These are phyloP conservation scores for Apiospora pterosperma DNA, from an alignment of 2,329 filamentous ascomycete species.

Conservation along the genomic window DNA sequence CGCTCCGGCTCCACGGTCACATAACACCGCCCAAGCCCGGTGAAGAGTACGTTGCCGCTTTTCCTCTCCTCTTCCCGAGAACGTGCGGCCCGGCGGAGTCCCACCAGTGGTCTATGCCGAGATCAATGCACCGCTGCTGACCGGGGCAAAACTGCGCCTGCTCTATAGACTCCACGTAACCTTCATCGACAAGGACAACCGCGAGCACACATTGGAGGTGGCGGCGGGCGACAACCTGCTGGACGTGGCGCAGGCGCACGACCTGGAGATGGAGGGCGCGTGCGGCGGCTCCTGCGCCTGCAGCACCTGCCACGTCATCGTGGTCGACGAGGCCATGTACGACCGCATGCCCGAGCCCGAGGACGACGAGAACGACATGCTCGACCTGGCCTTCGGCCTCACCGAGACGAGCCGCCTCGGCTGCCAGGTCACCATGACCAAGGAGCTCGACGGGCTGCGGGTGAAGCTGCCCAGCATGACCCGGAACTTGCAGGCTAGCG, in stretches of 20 bases:
- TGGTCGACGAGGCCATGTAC: constrained; percentile 68
- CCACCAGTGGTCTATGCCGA: not conserved
- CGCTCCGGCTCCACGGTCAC: constrained; percentile 67
- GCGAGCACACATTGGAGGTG: constrained; percentile 74
- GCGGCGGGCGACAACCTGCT: constrained; percentile 86
- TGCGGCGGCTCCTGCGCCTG: constrained; percentile 94
- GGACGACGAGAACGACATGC: constrained; percentile 84
- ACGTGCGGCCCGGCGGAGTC: no score
- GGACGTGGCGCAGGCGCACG: constrained; percentile 90
- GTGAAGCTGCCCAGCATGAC: constrained; percentile 92
- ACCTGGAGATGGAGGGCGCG: constrained; percentile 97
- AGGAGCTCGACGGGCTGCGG: constrained; percentile 80
- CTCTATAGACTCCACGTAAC: constrained; percentile 72
- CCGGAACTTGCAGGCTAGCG: constrained; percentile 90
- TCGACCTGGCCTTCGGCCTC: constrained; percentile 85
- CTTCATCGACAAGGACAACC: constrained; percentile 68
- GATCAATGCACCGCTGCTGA: no score
- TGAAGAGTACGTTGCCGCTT: constrained; percentile 78
- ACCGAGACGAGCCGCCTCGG: constrained; percentile 82
- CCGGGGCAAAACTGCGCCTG: no score
- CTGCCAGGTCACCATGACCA: constrained; percentile 89
- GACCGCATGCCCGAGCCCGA: constrained; percentile 75
- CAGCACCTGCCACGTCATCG: constrained; percentile 89
- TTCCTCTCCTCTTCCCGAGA: not conserved
- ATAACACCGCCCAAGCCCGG: constrained; percentile 80